These are phyloP conservation scores for Eucalyptus regnans DNA, from an alignment of 345 rosid genomes.

Conservation along the genomic window DNA sequence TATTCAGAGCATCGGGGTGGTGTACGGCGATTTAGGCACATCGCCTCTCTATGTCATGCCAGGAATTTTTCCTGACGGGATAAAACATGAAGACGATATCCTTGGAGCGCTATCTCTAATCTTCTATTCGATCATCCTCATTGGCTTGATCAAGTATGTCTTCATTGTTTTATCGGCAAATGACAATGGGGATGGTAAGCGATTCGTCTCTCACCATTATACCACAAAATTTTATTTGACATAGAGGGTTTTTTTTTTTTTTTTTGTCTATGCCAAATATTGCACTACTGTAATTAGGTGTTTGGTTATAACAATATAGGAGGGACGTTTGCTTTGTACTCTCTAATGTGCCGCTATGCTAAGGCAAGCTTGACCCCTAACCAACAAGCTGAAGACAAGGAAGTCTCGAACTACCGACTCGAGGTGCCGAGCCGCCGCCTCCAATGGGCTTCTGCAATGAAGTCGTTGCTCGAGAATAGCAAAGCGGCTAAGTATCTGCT, in stretches of 20 bases:
- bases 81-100: slow-evolving; percentile 4
- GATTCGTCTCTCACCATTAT: not conserved
- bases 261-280: not conserved
- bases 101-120: slow-evolving; percentile 13
- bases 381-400: slow-evolving; percentile 13
- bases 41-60: slow-evolving; percentile 14
- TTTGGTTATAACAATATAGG: not conserved
- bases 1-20: slow-evolving; percentile 23
- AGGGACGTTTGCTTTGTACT: slow-evolving; percentile 22
- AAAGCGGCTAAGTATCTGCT: slow-evolving; percentile 2
- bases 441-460: slow-evolving; percentile 3
- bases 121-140: slow-evolving; percentile 1
- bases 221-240: not conserved
- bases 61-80: not conserved
- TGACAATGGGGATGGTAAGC: slow-evolving; percentile 24
- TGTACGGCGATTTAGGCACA: slow-evolving; percentile 28
- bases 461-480: slow-evolving; percentile 7
- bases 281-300: not conserved
- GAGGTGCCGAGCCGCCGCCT: not conserved
- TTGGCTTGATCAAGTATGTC: slow-evolving; percentile 9
- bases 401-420: slow-evolving; percentile 5
- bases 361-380: slow-evolving; percentile 12
- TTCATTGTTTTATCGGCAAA: slow-evolving; percentile 11
- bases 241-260: not conserved
- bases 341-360: slow-evolving; percentile 14